phyloP scores from a whole-genome alignment of 2,329 filamentous ascomycete species.

The Ophiosphaerella narmari region DNA sequence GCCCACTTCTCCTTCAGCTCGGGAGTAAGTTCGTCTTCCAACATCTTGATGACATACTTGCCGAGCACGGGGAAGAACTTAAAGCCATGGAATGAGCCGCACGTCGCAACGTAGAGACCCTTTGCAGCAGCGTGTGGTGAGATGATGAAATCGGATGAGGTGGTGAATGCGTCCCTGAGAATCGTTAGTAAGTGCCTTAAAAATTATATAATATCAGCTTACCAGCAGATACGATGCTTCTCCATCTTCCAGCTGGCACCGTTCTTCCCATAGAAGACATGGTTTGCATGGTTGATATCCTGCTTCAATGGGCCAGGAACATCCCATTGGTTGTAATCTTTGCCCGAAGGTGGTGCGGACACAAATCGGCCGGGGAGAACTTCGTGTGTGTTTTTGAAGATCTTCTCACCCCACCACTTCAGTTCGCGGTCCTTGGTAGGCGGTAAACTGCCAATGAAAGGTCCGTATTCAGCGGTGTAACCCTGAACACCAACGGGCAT shows the following conservation, averaged over 20 bases:
- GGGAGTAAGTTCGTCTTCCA: slow-evolving; percentile 48
- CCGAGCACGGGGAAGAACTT: slow-evolving; percentile 65
- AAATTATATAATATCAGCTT: slow-evolving; percentile 12
- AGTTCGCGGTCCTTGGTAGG: slow-evolving; percentile 41
- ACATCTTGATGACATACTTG: slow-evolving; percentile 57
- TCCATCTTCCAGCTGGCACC: slow-evolving; percentile 62
- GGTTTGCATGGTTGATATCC: slow-evolving; percentile 62
- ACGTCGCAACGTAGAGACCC: slow-evolving; percentile 61
- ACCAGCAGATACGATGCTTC: slow-evolving; percentile 71
- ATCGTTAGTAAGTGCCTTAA: slow-evolving; percentile 30
- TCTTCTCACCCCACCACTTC: slow-evolving; percentile 43
- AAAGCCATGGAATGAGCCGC: slow-evolving; percentile 65
- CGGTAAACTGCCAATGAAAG: slow-evolving; percentile 40
- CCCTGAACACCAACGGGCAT: slow-evolving; percentile 45
- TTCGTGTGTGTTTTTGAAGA: slow-evolving; percentile 41
- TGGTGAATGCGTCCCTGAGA: slow-evolving; percentile 66
- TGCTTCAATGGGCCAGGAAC: slow-evolving; percentile 60
- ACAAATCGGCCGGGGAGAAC: slow-evolving; percentile 56
- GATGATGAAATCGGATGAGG: slow-evolving; percentile 61
- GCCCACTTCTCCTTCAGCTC: slow-evolving; percentile 67
- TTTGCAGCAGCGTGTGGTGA: slow-evolving; percentile 54
- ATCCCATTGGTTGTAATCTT: slow-evolving; percentile 68
- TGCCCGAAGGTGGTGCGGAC: slow-evolving; percentile 60
- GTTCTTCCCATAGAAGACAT: slow-evolving; percentile 64
- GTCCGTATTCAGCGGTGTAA: slow-evolving; percentile 34